A percentile compares a stretch with the other conserved stretches of the same genome.
Conservation (phyloP, 2,329 filamentous ascomycete species). For the Aureobasidium zeae region DNA sequence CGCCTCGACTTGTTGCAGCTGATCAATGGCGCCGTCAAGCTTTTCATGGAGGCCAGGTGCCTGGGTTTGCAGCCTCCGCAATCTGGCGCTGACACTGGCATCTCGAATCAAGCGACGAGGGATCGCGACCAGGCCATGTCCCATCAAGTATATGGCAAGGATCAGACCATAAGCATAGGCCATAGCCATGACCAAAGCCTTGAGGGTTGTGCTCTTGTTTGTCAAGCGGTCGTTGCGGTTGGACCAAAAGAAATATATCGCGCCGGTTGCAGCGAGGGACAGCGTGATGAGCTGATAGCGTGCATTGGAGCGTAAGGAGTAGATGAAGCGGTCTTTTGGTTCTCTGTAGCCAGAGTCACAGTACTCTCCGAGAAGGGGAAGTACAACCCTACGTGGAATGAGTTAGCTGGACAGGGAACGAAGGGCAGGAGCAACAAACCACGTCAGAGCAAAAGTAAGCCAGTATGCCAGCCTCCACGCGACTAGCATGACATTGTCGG, state of each 20-base stretch:
- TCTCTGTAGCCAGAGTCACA: conserved; percentile 89
- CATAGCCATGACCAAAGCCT: conserved; percentile 81
- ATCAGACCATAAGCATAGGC: conserved; percentile 90
- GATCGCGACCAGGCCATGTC: conserved; percentile 87
- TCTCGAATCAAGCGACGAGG: conserved; percentile 72
- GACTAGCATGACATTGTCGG: conserved; percentile 66
- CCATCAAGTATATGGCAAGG: conserved; percentile 94
- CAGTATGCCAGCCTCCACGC: conserved; percentile 95
- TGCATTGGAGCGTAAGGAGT: conserved; percentile 79
- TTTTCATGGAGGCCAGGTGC: conserved; percentile 80
- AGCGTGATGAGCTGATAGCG: conserved; percentile 80
- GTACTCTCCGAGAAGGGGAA: conserved; percentile 89
- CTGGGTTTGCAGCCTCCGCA: conserved; percentile 66
- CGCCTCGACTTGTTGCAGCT: conserved; percentile 69
- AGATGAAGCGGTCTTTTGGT: conserved; percentile 66
- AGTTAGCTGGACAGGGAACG: not conserved
- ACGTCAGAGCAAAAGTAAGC: conserved; percentile 91
- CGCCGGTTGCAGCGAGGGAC: conserved; percentile 57
- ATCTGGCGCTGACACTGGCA: conserved; percentile 62
- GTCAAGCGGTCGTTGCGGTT: conserved; percentile 50
- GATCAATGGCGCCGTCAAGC: conserved; percentile 72
- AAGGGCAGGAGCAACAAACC: conserved; percentile 47
- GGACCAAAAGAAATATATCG: conserved; percentile 74
- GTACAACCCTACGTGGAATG: conserved; percentile 59
- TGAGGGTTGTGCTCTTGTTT: conserved; percentile 57